Evolutionary conservation across 331 rosid species (phyloP).

Genomic region (Malus hybrid): DNA sequence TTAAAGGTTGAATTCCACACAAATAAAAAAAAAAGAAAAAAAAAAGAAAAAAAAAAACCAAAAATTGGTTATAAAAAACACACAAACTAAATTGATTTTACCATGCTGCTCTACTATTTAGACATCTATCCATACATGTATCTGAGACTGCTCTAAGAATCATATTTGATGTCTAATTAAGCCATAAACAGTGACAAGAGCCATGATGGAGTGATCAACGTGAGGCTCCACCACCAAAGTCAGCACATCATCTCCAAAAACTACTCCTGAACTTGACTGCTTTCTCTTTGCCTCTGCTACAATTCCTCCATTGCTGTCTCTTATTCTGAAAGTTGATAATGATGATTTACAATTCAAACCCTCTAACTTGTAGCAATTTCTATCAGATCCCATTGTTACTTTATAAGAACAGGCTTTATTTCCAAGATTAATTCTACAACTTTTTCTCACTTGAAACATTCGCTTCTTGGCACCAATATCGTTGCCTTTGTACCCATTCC

Average conservation of each 20-base stretch:
- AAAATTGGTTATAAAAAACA: too few species aligned
- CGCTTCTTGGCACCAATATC: background rate
- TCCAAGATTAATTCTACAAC: slow-evolving; percentile 2
- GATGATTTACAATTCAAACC: slow-evolving; percentile 16
- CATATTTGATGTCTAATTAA: slow-evolving; percentile 23
- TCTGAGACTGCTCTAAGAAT: background rate
- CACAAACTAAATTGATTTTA: too few species aligned
- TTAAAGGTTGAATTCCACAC: too few species aligned
- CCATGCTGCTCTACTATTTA: background rate
- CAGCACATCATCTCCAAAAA: slow-evolving; percentile 43
- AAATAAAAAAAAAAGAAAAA: too few species aligned
- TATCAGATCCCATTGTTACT: slow-evolving; percentile 4
- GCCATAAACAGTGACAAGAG: slow-evolving; percentile 33
- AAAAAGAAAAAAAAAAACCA: too few species aligned
- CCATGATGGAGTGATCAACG: slow-evolving; percentile 35
- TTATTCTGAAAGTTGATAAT: slow-evolving; percentile 17
- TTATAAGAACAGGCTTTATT: slow-evolving; percentile 16
- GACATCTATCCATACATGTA: background rate
- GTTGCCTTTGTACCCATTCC: slow-evolving; percentile 12
- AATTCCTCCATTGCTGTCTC: slow-evolving; percentile 20
- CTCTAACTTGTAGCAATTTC: slow-evolving; percentile 10
- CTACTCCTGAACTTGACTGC: slow-evolving; percentile 29
- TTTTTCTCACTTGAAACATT: slow-evolving; percentile 24
- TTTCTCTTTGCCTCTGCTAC: slow-evolving; percentile 42
- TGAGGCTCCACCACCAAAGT: slow-evolving; percentile 26